Evolutionary conservation across 176 grass and related monocot species (phyloP), one percentile per base, ranked within the genome.

Genomic region (sorghum (Sorghum bicolor)): DNA sequence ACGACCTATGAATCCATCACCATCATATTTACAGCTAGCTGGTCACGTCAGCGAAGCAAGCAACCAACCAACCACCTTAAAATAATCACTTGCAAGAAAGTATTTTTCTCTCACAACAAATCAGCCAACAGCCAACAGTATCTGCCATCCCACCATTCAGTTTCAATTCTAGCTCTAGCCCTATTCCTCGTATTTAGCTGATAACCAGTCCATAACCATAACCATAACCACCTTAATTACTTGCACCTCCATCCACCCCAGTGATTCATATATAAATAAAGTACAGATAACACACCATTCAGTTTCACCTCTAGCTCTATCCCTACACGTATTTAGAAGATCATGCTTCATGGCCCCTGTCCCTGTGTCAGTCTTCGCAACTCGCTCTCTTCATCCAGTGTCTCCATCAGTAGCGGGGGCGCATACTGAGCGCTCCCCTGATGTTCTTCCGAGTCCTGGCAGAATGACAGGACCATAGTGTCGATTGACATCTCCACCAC

Each of bases 391-490:
- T 86, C 88, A 13, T 92, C 88, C 22, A 98, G 69, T 11, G 96
- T 98, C 86, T 95, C 96, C 91, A 95, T 90, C 12, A 98, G 90
- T 71, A 95, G 92, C n/a, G 83, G 91, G 16, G 96, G 92, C 0
- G 96, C 96, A 64, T 90, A 95, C 79, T 74, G 92, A 13, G 91
- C 91, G 75, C 81, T 90, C n/a, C 96, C 96, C 83, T 95, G 68
- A 67, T 98, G 89, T 79, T 95, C 93, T 68, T 98, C 96, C 0
- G 96, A 78, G 45, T 98, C 96, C 85, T 98, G 96, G 82, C 96
- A 98, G 85, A 98, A 98, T 5, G 96, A 95, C 60, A 98, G 77
- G 40, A 95, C 92, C 70, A 93, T 95, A 4, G 96, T 98, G 64
- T 95, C 93, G 17, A 98, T 88, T 11, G 93, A 93, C 87, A 91